Percentiles rank a stretch among this genome's conserved stretches.
Conservation (phyloP, 495 filamentous ascomycete genomes). For the Trichocladium antarcticum region DNA sequence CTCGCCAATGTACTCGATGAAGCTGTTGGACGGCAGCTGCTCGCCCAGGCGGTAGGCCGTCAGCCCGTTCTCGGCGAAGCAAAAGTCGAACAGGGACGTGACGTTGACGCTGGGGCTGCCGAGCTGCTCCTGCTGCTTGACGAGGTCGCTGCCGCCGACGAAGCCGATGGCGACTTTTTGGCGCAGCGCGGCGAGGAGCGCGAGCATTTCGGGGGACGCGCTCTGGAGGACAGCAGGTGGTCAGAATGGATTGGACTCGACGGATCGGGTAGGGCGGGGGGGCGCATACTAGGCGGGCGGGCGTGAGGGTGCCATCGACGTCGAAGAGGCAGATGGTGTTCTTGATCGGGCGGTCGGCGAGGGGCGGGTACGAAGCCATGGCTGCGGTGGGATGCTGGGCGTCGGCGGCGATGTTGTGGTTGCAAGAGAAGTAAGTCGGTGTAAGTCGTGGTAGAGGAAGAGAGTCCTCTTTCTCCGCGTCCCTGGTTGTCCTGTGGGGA, state of each 20-base stretch:
- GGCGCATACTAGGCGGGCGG: conserved; percentile 54
- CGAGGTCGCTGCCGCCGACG: conserved; percentile 77
- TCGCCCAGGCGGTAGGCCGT: conserved; percentile 75
- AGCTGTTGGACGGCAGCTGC: conserved; percentile 59
- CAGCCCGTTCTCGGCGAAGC: conserved; percentile 91
- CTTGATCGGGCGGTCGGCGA: conserved; percentile 70
- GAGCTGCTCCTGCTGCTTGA: conserved; percentile 93
- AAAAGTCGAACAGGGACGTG: conserved; percentile 82
- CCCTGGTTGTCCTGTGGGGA: conserved; percentile 7
- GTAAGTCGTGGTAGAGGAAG: too few relatives aligned
- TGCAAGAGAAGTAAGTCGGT: too few relatives aligned
- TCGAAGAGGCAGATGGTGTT: conserved; percentile 90
- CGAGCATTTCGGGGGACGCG: conserved; percentile 69
- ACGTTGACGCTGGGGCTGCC: conserved; percentile 53
- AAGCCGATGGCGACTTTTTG: conserved; percentile 86
- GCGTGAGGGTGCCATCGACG: conserved; percentile 81
- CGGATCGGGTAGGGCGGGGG: neutral
- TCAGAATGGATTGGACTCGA: neutral
- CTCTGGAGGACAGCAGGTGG: neutral
- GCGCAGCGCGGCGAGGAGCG: conserved; percentile 64
- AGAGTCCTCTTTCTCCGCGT: too few relatives aligned
- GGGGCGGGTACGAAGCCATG: conserved; percentile 51
- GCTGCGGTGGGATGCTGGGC: conserved; percentile 13
- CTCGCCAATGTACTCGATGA: conserved; percentile 90
- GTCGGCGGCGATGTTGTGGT: neutral